Percentiles rank a stretch among this genome's conserved stretches.
These are phyloP conservation scores for Gremmenia infestans DNA, from an alignment of 2,329 filamentous ascomycete genomes.

Conservation along the genomic window DNA sequence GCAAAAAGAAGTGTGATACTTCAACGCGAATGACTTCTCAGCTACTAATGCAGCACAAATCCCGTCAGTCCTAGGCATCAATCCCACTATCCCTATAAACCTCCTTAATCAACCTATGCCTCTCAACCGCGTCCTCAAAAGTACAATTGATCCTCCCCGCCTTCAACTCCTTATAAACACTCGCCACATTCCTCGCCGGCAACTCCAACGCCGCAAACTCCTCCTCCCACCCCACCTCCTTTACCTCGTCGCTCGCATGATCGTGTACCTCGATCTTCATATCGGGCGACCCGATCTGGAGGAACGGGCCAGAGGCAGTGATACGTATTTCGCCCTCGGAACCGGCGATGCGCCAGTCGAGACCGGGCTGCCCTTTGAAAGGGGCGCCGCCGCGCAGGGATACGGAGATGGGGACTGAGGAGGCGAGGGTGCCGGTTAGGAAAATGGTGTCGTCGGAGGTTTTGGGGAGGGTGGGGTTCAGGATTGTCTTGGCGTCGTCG, in stretches of 20 bases:
- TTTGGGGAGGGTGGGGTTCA: slow-evolving; percentile 6
- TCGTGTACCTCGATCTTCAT: slow-evolving; percentile 16
- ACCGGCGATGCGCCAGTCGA: slow-evolving; percentile 49
- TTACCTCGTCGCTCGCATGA: slow-evolving; percentile 7
- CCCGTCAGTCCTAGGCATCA: not conserved
- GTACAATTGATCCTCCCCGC: slow-evolving; percentile 15
- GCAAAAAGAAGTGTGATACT: too few species aligned
- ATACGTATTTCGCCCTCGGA: slow-evolving; percentile 41
- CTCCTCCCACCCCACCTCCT: slow-evolving; percentile 12
- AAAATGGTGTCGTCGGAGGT: slow-evolving; percentile 21
- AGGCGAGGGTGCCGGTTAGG: slow-evolving; percentile 12
- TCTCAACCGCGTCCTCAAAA: slow-evolving; percentile 27
- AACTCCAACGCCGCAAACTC: slow-evolving; percentile 8
- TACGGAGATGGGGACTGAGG: slow-evolving; percentile 13
- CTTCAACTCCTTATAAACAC: slow-evolving; percentile 16
- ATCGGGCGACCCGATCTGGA: slow-evolving; percentile 16
- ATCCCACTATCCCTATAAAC: slow-evolving; percentile 22
- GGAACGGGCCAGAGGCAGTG: slow-evolving; percentile 9
- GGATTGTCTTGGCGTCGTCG: not conserved
- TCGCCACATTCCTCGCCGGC: slow-evolving; percentile 18
- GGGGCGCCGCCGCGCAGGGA: slow-evolving; percentile 15
- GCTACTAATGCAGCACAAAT: not conserved
- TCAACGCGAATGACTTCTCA: not conserved
- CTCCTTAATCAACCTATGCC: slow-evolving; percentile 19
- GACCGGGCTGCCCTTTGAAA: slow-evolving; percentile 10